A percentile compares a stretch with the other conserved stretches of the same genome.
These are phyloP conservation scores for Striga hermonthica DNA, from an alignment of 305 asterid species.

Conservation along the genomic window DNA sequence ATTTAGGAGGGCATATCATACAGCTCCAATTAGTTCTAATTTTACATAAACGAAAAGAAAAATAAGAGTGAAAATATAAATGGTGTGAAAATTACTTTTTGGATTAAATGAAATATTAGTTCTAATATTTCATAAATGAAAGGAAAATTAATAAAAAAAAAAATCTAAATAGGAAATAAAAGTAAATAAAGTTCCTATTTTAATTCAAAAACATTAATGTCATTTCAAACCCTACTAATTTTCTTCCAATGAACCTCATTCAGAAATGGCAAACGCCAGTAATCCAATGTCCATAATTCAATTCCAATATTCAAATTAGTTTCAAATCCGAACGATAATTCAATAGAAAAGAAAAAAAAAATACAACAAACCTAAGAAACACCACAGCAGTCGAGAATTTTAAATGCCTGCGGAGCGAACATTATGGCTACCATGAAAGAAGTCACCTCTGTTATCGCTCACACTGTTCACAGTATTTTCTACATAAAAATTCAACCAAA, in stretches of 20 bases:
- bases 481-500: constrained; percentile 23
- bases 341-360: background rate
- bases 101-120: too few species aligned
- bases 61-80: too few species aligned
- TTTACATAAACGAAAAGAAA: too few species aligned
- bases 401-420: constrained; percentile 17
- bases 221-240: too few species aligned
- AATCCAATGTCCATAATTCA: background rate
- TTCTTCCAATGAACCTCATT: background rate
- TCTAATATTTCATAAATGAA: too few species aligned
- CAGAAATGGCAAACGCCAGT: background rate
- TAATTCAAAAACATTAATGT: too few species aligned
- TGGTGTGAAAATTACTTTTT: too few species aligned
- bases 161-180: too few species aligned
- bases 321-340: background rate
- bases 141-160: too few species aligned
- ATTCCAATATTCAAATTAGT: background rate
- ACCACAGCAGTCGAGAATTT: background rate
- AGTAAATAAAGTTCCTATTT: too few species aligned
- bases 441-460: constrained; percentile 9
- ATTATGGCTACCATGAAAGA: background rate
- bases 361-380: background rate
- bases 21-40: too few species aligned
- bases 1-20: too few species aligned
- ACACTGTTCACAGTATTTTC: constrained; percentile 9